Conservation (phyloP, 1,284 basidiomycete species). For the Ganoderma sp. region DNA sequence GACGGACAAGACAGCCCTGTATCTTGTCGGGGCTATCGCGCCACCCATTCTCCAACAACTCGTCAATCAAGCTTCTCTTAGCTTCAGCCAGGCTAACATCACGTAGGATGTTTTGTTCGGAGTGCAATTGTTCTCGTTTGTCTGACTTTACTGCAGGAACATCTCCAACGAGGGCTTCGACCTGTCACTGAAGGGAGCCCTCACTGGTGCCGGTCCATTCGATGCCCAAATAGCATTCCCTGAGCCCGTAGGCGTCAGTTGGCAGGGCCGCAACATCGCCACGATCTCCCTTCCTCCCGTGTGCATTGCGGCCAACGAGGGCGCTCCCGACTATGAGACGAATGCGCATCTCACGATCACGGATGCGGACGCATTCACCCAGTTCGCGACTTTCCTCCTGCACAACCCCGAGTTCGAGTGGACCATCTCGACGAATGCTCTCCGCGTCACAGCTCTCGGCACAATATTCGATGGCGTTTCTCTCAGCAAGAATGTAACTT, state of each 20-base stretch:
- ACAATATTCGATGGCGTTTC: slow-evolving; percentile 73
- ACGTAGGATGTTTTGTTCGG: slow-evolving; percentile 47
- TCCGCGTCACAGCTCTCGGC: slow-evolving; percentile 70
- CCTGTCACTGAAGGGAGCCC: slow-evolving; percentile 60
- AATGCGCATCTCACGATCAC: slow-evolving; percentile 61
- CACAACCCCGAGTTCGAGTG: slow-evolving; percentile 73
- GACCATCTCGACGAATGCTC: slow-evolving; percentile 68
- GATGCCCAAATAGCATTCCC: slow-evolving; percentile 68
- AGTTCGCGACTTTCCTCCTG: slow-evolving; percentile 69
- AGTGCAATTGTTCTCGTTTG: slow-evolving; percentile 23
- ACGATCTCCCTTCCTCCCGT: slow-evolving; percentile 63
- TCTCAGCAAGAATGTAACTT: slow-evolving; percentile 66
- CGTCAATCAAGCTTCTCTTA: slow-evolving; percentile 62
- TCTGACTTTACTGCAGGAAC: slow-evolving; percentile 44
- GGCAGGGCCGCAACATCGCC: slow-evolving; percentile 72
- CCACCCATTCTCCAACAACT: slow-evolving; percentile 73
- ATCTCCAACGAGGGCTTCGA: slow-evolving; percentile 66
- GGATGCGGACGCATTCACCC: slow-evolving; percentile 59
- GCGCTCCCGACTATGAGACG: slow-evolving; percentile 68
- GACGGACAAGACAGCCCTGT: slow-evolving; percentile 70
- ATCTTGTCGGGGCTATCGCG: slow-evolving; percentile 72
- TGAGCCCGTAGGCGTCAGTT: slow-evolving; percentile 66
- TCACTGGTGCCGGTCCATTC: slow-evolving; percentile 67
- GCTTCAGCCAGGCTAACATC: slow-evolving; percentile 67
- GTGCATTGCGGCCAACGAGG: slow-evolving; percentile 71